phyloP scores from a whole-genome alignment of 345 rosid genomes.

The Rubroshorea leprosula region DNA sequence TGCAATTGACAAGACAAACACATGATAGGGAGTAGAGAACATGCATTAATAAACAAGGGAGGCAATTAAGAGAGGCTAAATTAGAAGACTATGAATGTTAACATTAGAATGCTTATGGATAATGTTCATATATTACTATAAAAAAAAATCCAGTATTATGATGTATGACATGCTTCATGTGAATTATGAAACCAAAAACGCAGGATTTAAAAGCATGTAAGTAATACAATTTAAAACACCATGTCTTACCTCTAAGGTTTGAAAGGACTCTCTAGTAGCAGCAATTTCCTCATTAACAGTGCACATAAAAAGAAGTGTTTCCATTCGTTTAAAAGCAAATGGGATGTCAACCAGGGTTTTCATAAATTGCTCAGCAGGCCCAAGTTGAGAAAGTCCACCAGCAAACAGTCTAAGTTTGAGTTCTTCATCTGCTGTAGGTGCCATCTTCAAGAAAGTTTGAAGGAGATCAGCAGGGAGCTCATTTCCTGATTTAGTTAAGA shows the following conservation, averaged over 20 bases:
- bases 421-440: constrained; percentile 93
- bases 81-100: no score
- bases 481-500: constrained; percentile 53
- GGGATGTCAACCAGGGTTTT: constrained; percentile 82
- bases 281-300: constrained; percentile 76
- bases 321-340: constrained; percentile 80
- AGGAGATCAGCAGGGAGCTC: constrained; percentile 88
- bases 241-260: constrained; percentile 64
- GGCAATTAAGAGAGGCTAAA: no score
- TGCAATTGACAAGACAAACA: no score
- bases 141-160: background rate
- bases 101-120: no score
- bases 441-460: constrained; percentile 85
- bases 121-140: no score
- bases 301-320: constrained; percentile 84
- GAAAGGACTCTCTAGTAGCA: constrained; percentile 59
- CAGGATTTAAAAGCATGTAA: background rate
- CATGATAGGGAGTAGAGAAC: no score
- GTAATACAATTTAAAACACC: constrained; percentile 13
- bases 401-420: constrained; percentile 82
- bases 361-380: constrained; percentile 88
- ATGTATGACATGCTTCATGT: background rate
- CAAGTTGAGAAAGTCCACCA: constrained; percentile 76
- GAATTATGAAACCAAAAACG: background rate
- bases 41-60: no score